Base-by-base conservation (phyloP, 805 yeast genomes). In the Hanseniaspora pseudoguilliermondii region DNA sequence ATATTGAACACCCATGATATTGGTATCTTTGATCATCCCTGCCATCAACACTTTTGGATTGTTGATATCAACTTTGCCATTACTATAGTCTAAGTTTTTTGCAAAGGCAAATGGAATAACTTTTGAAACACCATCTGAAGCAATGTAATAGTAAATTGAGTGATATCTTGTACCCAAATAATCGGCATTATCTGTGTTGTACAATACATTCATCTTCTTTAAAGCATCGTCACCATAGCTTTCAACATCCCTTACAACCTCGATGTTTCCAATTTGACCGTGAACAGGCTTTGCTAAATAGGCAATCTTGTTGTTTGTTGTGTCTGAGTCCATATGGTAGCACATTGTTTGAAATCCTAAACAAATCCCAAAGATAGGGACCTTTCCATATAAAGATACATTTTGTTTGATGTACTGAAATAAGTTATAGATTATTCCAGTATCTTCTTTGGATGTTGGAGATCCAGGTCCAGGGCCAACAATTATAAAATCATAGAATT, bases 391-490 rank as follows among this genome's bases (percentile, higher is more conserved):
- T 41, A 46, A 0, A 63, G 57, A 1, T 23, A 25, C 11, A 16
- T 50, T 35, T 2, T 29, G 35, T 3, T 20, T 29, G 27, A 50
- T 43, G 41, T 16, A 63, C 6, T 65, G 25, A 23, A 41, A 55
- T 16, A 48, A 13, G 7, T 43, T 62, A 76, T 78, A 84, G 60
- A 90, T 58, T 8, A 69, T 67, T 0, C 81, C 78, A 16, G 90
- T 79, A 11, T 88, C 75, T 0, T 96, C 96, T 32, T 84, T 79
- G 63, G 90, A 97, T 1, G 64, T 61, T 0, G 98, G 98, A 61
- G 86, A 80, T 0, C 99, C 99, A 0, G 99, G 99, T 0, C 99
- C 99, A 0, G 99, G 99, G 0, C 98, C 98, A 9, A 93, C 75
- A 0, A 93, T 80, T 2, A 93, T 73, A 36, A 88, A 88, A 57